Conservation (phyloP, 345 rosid species). For the Acer saccharum region DNA sequence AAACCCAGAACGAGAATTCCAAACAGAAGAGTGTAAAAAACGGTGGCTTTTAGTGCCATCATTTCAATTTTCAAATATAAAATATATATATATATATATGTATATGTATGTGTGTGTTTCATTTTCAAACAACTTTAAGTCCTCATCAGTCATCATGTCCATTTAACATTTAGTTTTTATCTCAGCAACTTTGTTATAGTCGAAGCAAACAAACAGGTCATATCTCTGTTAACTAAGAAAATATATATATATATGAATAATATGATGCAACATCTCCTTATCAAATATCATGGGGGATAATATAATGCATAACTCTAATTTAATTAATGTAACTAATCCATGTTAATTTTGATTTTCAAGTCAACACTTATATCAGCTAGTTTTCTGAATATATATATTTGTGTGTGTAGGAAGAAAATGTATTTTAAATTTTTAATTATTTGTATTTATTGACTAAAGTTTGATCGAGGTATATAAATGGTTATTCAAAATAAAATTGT, state of each 20-base stretch:
- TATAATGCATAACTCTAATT: not conserved
- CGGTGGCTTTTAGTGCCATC: conserved; percentile 40
- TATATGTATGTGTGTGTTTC: not conserved
- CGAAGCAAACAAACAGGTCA: conserved; percentile 26
- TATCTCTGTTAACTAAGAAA: conserved; percentile 8
- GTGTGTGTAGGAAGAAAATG: too few relatives aligned
- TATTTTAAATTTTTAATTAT: not conserved
- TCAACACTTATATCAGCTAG: not conserved
- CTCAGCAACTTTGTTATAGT: conserved; percentile 26
- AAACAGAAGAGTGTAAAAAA: conserved; percentile 22
- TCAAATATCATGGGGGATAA: not conserved
- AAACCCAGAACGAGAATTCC: conserved; percentile 30
- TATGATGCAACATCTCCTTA: not conserved
- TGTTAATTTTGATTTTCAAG: not conserved
- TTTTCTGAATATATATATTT: not conserved
- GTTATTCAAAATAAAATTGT: not conserved
- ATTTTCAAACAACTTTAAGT: conserved; percentile 51
- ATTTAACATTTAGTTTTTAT: not conserved
- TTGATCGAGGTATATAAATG: not conserved
- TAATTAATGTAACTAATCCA: too few relatives aligned
- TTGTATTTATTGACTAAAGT: not conserved
- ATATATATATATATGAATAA: too few relatives aligned
- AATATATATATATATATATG: not conserved
- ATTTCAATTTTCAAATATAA: conserved; percentile 4
- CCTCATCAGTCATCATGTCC: conserved; percentile 45